A percentile compares a stretch with the other conserved stretches of the same genome.
phyloP scores from a whole-genome alignment of 75 land plant genomes.

The Cupressus sempervirens region DNA sequence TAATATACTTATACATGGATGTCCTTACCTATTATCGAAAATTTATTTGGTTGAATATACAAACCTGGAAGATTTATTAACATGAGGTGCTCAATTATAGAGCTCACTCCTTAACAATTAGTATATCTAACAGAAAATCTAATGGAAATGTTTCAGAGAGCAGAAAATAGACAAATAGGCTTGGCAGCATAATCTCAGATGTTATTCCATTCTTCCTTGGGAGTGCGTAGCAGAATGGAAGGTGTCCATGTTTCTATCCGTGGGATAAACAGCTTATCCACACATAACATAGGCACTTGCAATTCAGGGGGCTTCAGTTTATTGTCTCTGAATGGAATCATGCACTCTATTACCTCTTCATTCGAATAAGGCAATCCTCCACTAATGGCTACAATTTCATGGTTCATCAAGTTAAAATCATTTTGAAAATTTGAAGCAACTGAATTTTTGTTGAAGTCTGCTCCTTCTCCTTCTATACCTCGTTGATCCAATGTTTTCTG shows the following conservation, averaged over 20 bases:
- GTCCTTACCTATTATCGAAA: too few species aligned
- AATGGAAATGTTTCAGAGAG: too few species aligned
- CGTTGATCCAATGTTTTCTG: conserved; percentile 48
- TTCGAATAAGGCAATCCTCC: background rate
- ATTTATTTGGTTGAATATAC: too few species aligned
- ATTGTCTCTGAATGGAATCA: background rate
- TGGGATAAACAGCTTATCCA: background rate
- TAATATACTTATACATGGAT: too few species aligned
- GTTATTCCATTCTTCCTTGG: background rate
- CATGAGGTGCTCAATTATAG: too few species aligned
- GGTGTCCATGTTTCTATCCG: background rate
- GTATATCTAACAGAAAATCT: too few species aligned
- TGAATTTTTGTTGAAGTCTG: background rate
- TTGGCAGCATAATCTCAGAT: too few species aligned
- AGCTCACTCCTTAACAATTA: too few species aligned
- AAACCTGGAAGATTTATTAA: too few species aligned
- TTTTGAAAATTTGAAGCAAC: background rate
- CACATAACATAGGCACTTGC: background rate
- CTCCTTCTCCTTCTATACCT: conserved; percentile 4
- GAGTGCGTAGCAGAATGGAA: background rate
- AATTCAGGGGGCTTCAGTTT: background rate
- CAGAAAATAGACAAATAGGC: too few species aligned
- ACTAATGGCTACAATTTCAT: background rate
- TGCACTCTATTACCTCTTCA: background rate
- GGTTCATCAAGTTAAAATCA: background rate